Percentiles rank a stretch among this genome's conserved stretches.
These are phyloP conservation scores for Purshia tridentata DNA, from an alignment of 306 rosid genomes.

Conservation along the genomic window DNA sequence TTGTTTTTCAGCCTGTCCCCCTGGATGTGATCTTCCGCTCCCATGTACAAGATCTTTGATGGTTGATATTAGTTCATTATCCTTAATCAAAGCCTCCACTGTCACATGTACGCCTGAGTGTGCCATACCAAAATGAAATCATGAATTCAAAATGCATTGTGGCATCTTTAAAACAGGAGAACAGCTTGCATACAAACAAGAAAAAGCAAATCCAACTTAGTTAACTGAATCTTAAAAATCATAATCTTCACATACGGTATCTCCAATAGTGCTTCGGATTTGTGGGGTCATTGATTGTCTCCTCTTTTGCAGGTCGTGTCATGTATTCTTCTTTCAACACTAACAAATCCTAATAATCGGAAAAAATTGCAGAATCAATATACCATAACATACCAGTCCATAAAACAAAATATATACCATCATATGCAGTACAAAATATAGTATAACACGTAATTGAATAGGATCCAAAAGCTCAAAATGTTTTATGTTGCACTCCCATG, in stretches of 20 bases:
- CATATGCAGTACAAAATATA: neutral
- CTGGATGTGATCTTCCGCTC: constrained; percentile 73
- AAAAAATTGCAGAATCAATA: constrained; percentile 16
- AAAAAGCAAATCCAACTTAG: neutral
- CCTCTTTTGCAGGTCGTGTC: constrained; percentile 78
- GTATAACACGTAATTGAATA: neutral
- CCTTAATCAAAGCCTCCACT: constrained; percentile 72
- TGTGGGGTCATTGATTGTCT: constrained; percentile 93
- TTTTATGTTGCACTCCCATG: neutral
- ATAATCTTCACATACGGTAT: constrained; percentile 62
- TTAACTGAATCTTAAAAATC: neutral
- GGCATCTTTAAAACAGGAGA: neutral
- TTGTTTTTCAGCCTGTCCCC: constrained; percentile 34
- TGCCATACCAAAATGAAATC: neutral
- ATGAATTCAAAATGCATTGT: neutral
- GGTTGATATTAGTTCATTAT: constrained; percentile 50
- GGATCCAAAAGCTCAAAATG: neutral
- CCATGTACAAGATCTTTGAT: constrained; percentile 62
- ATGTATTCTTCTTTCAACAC: constrained; percentile 83
- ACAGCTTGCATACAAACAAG: neutral
- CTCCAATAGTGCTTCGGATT: constrained; percentile 99
- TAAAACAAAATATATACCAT: neutral
- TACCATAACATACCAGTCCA: neutral
- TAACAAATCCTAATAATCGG: constrained; percentile 64
- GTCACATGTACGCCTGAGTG: constrained; percentile 80